A percentile compares a stretch with the other conserved stretches of the same genome.
These are phyloP conservation scores for Lentinula guzmanii DNA, from an alignment of 768 basidiomycete genomes.

Conservation along the genomic window DNA sequence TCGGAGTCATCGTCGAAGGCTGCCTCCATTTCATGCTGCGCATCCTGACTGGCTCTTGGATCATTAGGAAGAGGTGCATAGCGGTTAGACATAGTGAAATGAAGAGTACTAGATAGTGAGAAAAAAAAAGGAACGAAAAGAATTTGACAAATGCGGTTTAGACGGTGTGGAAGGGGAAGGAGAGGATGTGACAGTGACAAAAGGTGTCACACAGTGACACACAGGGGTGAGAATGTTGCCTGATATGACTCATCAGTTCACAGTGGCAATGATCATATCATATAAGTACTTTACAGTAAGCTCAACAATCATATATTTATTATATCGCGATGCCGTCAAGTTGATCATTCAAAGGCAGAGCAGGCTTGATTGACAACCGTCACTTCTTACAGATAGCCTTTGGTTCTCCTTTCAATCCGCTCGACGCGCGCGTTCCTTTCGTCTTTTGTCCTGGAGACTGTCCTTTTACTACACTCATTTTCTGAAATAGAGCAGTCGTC, in stretches of 20 bases:
- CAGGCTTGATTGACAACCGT: not conserved
- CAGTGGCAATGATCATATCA: not conserved
- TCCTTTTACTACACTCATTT: not conserved
- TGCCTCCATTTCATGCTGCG: constrained; percentile 70
- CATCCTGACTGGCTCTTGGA: constrained; percentile 40
- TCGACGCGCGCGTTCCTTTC: not conserved
- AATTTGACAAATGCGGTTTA: not conserved
- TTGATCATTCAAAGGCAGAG: not conserved
- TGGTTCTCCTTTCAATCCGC: not conserved
- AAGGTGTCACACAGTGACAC: too few relatives aligned
- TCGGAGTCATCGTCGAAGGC: constrained; percentile 81
- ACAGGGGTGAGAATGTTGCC: not conserved
- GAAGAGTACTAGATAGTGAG: not conserved
- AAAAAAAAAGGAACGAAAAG: constrained; percentile 2
- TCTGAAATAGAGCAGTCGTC: not conserved
- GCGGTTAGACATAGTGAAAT: constrained; percentile 39
- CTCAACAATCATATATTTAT: not conserved
- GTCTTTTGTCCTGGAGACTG: not conserved
- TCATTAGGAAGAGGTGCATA: constrained; percentile 63
- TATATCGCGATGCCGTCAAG: not conserved
- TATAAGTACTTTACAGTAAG: too few relatives aligned
- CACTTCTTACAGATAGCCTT: not conserved
- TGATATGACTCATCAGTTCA: too few relatives aligned
- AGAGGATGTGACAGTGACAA: too few relatives aligned
- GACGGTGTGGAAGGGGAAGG: not conserved